These are phyloP conservation scores for Mercurialis annua DNA, from an alignment of 345 rosid genomes.

Conservation along the genomic window DNA sequence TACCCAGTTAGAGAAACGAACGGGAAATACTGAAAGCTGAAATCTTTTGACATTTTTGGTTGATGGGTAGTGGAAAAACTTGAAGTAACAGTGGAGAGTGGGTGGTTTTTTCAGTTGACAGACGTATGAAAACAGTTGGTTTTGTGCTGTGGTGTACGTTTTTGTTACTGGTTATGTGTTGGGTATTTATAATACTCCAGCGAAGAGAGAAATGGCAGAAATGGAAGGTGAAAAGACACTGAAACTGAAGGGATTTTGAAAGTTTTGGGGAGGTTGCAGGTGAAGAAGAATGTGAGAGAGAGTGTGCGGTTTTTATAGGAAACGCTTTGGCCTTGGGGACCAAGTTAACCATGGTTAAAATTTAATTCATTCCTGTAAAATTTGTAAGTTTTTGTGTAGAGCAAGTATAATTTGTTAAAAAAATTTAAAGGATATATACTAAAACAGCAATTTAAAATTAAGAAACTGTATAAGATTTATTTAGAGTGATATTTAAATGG, in stretches of 20 bases:
- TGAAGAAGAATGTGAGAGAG: not conserved
- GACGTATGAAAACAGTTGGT: not conserved
- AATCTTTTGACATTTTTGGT: constrained; percentile 8
- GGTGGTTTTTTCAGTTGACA: not conserved
- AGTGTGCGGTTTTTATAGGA: constrained; percentile 5
- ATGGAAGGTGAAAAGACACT: constrained; percentile 6
- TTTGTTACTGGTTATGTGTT: not conserved
- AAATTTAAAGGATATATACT: too few species aligned
- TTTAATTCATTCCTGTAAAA: not conserved
- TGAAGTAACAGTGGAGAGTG: not conserved
- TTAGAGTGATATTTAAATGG: too few species aligned
- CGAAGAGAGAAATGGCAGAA: too few species aligned
- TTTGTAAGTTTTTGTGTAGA: too few species aligned
- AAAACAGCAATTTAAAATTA: too few species aligned
- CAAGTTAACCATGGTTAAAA: constrained; percentile 6
- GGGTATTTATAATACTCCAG: not conserved
- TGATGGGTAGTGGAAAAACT: not conserved
- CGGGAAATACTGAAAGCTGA: constrained; percentile 10
- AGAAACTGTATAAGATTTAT: too few species aligned
- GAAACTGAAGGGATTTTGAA: not conserved
- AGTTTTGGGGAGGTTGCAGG: constrained; percentile 9
- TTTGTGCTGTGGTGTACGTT: not conserved
- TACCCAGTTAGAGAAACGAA: constrained; percentile 18
- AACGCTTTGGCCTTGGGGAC: not conserved
- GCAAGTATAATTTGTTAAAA: too few species aligned